A percentile compares a stretch with the other conserved stretches of the same genome.
phyloP scores from a whole-genome alignment of 768 basidiomycete species.

The Xanthoconium purpureum region DNA sequence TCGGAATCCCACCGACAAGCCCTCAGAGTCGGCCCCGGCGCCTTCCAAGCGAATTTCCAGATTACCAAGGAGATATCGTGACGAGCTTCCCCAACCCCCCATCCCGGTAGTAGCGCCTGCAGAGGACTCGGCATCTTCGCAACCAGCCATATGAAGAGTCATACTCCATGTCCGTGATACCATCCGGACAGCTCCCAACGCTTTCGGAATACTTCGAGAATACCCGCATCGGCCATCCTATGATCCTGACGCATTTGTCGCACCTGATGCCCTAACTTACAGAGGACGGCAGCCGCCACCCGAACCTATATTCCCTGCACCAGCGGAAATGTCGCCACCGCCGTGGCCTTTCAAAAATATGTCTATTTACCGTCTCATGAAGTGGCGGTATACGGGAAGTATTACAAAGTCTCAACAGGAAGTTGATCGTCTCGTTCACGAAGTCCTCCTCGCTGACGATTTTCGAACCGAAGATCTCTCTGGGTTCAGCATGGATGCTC shows the following conservation, averaged over 20 bases:
- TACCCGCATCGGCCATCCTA: neutral
- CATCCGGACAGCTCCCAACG: neutral
- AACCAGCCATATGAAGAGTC: neutral
- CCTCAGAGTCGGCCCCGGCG: no score
- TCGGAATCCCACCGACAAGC: neutral
- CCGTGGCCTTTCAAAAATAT: neutral
- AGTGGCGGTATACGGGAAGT: neutral
- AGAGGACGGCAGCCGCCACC: neutral
- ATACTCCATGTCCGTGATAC: neutral
- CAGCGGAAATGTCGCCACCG: neutral
- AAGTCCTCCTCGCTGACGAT: neutral
- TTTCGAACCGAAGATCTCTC: neutral
- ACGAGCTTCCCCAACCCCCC: neutral
- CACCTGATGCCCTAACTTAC: neutral
- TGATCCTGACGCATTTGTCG: neutral
- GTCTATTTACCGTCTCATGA: neutral
- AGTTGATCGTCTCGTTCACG: neutral
- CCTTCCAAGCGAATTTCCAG: neutral
- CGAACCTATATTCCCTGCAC: neutral
- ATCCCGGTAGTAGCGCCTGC: neutral
- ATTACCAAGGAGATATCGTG: neutral
- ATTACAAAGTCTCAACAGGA: neutral
- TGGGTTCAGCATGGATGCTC: neutral
- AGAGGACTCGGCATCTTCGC: neutral
- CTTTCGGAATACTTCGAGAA: neutral